Percentiles rank a stretch among this genome's conserved stretches.
Evolutionary conservation across 2,329 filamentous ascomycete species (phyloP).

Genomic region (Trichoderma sp.): DNA sequence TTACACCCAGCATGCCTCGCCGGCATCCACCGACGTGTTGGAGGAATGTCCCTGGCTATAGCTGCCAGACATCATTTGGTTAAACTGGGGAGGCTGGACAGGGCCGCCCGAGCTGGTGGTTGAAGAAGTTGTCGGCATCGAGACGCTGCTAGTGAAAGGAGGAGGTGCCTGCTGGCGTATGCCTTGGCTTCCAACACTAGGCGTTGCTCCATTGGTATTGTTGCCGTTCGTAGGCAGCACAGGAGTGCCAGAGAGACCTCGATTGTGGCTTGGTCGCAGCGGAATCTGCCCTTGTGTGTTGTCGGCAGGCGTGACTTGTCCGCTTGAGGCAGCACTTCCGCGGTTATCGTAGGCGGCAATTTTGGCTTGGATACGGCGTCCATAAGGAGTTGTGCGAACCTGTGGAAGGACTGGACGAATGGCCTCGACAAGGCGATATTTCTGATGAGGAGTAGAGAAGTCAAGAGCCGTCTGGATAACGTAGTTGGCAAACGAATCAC

Average conservation of each 20-base stretch:
- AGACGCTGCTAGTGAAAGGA: conserved; percentile 35
- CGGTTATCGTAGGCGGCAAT: conserved; percentile 62
- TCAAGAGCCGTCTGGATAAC: conserved; percentile 96
- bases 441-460: conserved; percentile 71
- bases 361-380: conserved; percentile 89
- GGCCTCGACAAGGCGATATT: conserved; percentile 73
- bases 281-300: conserved; percentile 54
- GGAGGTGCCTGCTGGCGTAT: conserved; percentile 36
- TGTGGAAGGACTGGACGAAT: conserved; percentile 81
- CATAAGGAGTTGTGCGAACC: conserved; percentile 89
- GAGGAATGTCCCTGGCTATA: conserved; percentile 29
- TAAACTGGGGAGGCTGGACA: conserved; percentile 32
- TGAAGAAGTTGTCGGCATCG: conserved; percentile 35
- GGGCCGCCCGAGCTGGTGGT: conserved; percentile 23
- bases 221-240: conserved; percentile 31
- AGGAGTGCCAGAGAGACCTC: conserved; percentile 41
- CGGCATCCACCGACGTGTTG: conserved; percentile 30
- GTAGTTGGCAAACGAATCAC: conserved; percentile 95
- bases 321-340: conserved; percentile 43
- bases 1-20: conserved; percentile 43
- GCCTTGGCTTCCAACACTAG: conserved; percentile 24
- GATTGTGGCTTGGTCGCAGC: conserved; percentile 44
- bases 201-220: conserved; percentile 27
- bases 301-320: conserved; percentile 53
- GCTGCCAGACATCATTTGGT: conserved; percentile 29